A percentile compares a stretch with the other conserved stretches of the same genome.
Conservation (phyloP, 306 rosid species). For the Rosa chinensis region DNA sequence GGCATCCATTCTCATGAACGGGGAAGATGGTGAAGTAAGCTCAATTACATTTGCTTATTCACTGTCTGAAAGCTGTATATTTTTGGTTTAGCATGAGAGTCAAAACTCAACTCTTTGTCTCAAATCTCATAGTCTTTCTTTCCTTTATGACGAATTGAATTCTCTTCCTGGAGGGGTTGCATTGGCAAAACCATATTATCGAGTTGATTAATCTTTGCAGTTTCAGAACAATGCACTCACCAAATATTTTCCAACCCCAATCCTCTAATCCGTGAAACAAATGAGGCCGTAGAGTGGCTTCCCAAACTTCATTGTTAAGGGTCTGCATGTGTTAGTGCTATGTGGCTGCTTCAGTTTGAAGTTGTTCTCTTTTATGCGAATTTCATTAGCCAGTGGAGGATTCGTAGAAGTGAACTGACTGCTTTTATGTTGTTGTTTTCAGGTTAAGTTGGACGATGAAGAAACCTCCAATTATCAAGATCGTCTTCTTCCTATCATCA, state of each 20-base stretch:
- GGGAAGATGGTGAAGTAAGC: conserved; percentile 78
- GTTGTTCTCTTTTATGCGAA: conserved; percentile 1
- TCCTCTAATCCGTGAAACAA: not conserved
- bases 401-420: conserved; percentile 36
- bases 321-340: not conserved
- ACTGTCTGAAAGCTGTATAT: not conserved
- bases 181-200: not conserved
- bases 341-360: conserved; percentile 10
- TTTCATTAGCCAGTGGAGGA: conserved; percentile 21
- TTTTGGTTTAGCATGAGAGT: not conserved
- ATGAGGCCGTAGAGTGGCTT: not conserved
- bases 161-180: not conserved
- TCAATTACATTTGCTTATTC: not conserved
- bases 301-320: conserved; percentile 7
- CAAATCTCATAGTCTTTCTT: not conserved
- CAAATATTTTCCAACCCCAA: not conserved
- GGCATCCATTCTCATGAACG: conserved; percentile 68
- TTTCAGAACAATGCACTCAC: not conserved
- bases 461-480: conserved; percentile 70
- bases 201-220: not conserved
- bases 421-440: conserved; percentile 31
- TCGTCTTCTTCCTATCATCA: conserved; percentile 81
- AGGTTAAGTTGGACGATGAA: conserved; percentile 84
- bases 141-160: not conserved
- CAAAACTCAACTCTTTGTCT: not conserved